Base-by-base conservation (phyloP, 805 yeast species). In the Lachancea fermentati region DNA sequence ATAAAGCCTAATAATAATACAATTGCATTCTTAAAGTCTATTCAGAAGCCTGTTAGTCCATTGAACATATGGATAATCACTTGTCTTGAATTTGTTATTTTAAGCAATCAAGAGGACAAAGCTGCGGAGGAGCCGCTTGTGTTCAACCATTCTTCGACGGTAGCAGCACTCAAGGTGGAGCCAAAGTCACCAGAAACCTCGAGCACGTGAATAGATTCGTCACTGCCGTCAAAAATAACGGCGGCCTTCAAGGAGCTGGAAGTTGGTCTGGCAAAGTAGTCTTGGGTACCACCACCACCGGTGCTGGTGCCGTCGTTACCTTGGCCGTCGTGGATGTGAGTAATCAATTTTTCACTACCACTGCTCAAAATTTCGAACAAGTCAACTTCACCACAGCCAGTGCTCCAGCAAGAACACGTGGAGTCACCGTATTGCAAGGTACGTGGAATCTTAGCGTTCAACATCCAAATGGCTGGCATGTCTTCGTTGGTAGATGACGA, bases 311-410 rank as follows among this genome's bases (percentile, higher is more conserved):
- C 77, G 49, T 71, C 60, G 50, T 67, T 65, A 59, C 89, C 91
- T 70, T 85, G 94, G 52, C 84, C 85, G 60, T 75, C 78, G 70
- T 91, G 97, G 56, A 91, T 68, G 61, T 87, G 93, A 42, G 85
- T 71, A 55, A 84, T 80, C 64, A 89, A 70, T 63, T 81, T 79
- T 61, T 72, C 68, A 47, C 85, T 78, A 51, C 96, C 96, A 26
- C 83, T 51, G 47, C 79, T 69, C 53, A 93, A 75, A 52, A 91
- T 74, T 76, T 93, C 98, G 58, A 91, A 93, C 57, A 88, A 72
- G 68, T 93, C 98, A 57, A 93, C 73, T 73, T 93, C 98, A 71
- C 98, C 98, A 71, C 98, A 93, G 47, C 97, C 97, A 41, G 95
- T 75, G 39, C 76, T 56, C 98, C 98, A 93, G 76, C 98, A 93